Conservation (phyloP, 768 basidiomycete species). For the Amanita rubescens region DNA sequence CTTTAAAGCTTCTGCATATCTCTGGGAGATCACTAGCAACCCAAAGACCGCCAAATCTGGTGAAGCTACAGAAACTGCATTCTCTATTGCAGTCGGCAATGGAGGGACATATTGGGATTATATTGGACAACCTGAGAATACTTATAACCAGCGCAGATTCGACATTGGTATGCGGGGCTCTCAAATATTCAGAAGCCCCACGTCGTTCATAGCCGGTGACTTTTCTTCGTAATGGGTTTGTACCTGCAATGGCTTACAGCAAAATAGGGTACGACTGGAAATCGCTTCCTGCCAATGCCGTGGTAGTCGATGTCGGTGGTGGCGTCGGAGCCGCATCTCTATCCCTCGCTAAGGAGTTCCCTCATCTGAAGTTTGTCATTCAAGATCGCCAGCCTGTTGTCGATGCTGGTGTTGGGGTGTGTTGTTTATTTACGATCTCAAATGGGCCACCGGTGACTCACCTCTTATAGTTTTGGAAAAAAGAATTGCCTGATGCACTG, state of each 20-base stretch:
- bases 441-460: background rate
- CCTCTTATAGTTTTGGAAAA: conserved; percentile 5
- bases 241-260: too few species aligned
- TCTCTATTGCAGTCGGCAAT: conserved; percentile 15
- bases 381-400: conserved; percentile 18
- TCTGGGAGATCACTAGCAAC: conserved; percentile 21
- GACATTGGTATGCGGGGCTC: conserved; percentile 21
- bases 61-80: conserved; percentile 12
- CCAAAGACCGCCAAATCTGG: conserved; percentile 14
- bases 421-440: background rate
- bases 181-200: conserved; percentile 12
- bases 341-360: conserved; percentile 12
- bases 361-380: conserved; percentile 16
- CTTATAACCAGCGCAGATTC: conserved; percentile 20
- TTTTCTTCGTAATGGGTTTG: background rate
- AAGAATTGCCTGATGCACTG: conserved; percentile 11
- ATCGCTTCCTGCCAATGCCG: conserved; percentile 12
- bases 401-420: conserved; percentile 9
- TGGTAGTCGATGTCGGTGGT: conserved; percentile 25
- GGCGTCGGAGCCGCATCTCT: conserved; percentile 19
- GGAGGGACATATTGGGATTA: conserved; percentile 17
- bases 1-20: conserved; percentile 19
- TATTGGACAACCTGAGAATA: conserved; percentile 16
- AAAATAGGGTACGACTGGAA: conserved; percentile 20
- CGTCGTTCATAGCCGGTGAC: conserved; percentile 15